phyloP scores from a whole-genome alignment of 2,329 filamentous ascomycete genomes.

The Canariomyces notabilis region DNA sequence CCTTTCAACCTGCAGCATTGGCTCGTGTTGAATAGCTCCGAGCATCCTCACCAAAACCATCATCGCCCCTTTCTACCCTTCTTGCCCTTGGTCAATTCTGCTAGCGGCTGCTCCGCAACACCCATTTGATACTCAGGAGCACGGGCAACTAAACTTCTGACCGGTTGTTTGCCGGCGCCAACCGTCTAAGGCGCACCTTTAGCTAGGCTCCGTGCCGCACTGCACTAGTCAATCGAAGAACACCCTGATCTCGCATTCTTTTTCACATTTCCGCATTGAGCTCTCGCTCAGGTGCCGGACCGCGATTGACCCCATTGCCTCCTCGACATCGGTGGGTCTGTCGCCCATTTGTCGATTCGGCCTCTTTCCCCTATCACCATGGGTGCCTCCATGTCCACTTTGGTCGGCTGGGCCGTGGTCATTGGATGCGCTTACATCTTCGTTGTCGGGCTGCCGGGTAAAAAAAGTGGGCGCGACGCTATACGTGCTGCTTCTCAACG shows the following conservation, averaged over 20 bases:
- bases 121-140: neutral
- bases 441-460: conserved; percentile 22
- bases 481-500: conserved; percentile 22
- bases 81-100: neutral
- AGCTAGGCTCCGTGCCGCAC: conserved; percentile 9
- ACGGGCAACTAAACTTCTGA: neutral
- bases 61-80: neutral
- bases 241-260: conserved; percentile 12
- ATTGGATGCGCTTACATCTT: conserved; percentile 24
- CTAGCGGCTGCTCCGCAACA: neutral
- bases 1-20: conserved; percentile 24
- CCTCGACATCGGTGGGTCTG: conserved; percentile 5
- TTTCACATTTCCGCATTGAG: conserved; percentile 12
- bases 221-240: conserved; percentile 8
- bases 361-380: conserved; percentile 24
- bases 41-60: conserved; percentile 6
- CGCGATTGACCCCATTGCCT: conserved; percentile 1
- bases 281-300: conserved; percentile 2
- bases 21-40: conserved; percentile 10
- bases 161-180: neutral
- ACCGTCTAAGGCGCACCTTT: conserved; percentile 5
- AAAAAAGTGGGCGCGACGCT: conserved; percentile 21
- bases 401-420: conserved; percentile 32
- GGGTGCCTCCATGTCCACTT: conserved; percentile 33
- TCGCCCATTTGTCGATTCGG: conserved; percentile 1